These are phyloP conservation scores for Colletotrichum filicis DNA, from an alignment of 2,329 filamentous ascomycete genomes.

Conservation along the genomic window DNA sequence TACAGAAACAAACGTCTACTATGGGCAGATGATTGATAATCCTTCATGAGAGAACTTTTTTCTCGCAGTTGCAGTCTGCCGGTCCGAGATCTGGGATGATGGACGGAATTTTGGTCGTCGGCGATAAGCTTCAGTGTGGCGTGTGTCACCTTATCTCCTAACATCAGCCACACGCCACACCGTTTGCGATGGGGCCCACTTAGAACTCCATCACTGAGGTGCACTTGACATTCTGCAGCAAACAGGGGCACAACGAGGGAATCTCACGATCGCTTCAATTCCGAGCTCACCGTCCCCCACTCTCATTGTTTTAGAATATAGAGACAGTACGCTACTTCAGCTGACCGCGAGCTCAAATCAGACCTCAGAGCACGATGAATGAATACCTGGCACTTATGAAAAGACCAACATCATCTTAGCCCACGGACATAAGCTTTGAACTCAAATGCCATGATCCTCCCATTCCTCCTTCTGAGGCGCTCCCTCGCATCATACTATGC, in stretches of 20 bases:
- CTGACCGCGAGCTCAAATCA: no score
- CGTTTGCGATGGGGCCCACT: background rate
- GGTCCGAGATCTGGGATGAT: background rate
- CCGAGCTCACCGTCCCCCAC: background rate
- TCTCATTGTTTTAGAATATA: background rate
- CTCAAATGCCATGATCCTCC: slow-evolving; percentile 19
- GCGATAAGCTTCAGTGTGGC: slow-evolving; percentile 24
- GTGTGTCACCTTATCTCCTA: slow-evolving; percentile 6
- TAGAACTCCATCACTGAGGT: background rate
- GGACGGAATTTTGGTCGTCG: background rate
- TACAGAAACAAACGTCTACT: background rate
- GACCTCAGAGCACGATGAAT: no score
- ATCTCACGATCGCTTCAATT: slow-evolving; percentile 1
- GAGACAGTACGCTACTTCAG: background rate
- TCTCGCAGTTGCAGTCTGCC: background rate
- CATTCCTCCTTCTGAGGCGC: background rate
- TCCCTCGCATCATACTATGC: background rate
- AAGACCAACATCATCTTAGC: no score
- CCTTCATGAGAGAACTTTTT: background rate
- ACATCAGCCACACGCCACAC: slow-evolving; percentile 12
- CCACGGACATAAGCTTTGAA: background rate
- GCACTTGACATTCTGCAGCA: background rate
- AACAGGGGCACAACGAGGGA: background rate
- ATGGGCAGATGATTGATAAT: background rate
- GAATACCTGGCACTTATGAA: no score